Evolutionary conservation across 1,139 yeast genomes (phyloP).

Genomic region (Yamadazyma sp.): DNA sequence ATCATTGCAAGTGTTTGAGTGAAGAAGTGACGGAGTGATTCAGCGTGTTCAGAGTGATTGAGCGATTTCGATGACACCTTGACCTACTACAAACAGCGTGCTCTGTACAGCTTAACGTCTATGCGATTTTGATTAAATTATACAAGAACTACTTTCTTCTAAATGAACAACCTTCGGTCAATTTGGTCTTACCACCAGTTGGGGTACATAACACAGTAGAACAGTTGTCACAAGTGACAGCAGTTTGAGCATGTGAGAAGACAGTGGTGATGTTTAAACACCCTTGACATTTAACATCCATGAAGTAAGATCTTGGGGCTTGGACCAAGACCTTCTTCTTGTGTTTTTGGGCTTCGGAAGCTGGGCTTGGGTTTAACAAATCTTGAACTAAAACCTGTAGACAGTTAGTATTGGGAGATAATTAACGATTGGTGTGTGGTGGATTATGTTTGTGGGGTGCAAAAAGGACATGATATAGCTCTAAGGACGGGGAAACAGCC

Average conservation of each 20-base stretch:
- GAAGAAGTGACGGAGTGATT: too few relatives aligned
- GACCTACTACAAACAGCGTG: too few relatives aligned
- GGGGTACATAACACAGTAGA: constrained; percentile 99
- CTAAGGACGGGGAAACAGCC: too few relatives aligned
- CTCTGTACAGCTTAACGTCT: constrained; percentile 7
- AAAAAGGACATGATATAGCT: too few relatives aligned
- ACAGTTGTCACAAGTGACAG: constrained; percentile 98
- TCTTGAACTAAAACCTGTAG: constrained; percentile 90
- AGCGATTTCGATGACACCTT: too few relatives aligned
- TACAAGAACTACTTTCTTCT: constrained; percentile 72
- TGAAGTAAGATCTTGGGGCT: constrained; percentile 98
- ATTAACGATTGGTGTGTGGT: too few relatives aligned
- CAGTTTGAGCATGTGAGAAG: constrained; percentile 99
- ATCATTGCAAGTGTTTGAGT: too few relatives aligned
- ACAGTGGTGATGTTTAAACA: constrained; percentile 99
- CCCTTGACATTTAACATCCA: constrained; percentile 99
- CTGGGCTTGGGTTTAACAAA: constrained; percentile 97
- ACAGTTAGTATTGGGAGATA: constrained; percentile 14
- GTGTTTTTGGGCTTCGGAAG: constrained; percentile 96
- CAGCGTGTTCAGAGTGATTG: too few relatives aligned
- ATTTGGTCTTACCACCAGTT: constrained; percentile 99
- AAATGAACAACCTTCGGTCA: constrained; percentile 99
- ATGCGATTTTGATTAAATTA: constrained; percentile 12
- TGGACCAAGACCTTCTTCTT: constrained; percentile 97
- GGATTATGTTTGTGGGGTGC: too few relatives aligned